phyloP scores from a whole-genome alignment of 371 early-diverging fungal species.

The Racocetra persica region DNA sequence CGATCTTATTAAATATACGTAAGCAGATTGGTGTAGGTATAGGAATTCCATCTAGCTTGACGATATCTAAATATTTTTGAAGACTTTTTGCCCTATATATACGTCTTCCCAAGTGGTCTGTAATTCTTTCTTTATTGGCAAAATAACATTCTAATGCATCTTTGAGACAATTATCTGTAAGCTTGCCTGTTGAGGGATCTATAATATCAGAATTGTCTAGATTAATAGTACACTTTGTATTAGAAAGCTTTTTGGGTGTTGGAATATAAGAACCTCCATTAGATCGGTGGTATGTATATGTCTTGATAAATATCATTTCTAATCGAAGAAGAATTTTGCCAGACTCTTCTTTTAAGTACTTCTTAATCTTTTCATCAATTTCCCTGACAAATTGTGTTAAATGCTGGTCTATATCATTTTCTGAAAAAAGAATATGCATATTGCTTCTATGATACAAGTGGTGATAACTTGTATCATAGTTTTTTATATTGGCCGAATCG shows the following conservation, averaged over 20 bases:
- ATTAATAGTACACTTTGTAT: constrained; percentile 32
- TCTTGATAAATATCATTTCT: constrained; percentile 32
- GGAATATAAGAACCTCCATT: constrained; percentile 15
- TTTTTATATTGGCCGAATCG: no score
- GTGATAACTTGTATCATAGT: no score
- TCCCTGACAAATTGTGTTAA: no score
- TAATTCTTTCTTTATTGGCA: background rate
- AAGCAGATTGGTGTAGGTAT: constrained; percentile 22
- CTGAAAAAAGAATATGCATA: no score
- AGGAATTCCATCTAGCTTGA: constrained; percentile 18
- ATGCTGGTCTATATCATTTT: no score
- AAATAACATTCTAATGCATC: constrained; percentile 1
- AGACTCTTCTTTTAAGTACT: constrained; percentile 13
- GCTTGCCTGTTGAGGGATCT: no score
- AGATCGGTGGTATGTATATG: constrained; percentile 4
- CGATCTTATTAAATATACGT: constrained; percentile 15
- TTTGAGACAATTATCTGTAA: constrained; percentile 27
- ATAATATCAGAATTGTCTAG: no score
- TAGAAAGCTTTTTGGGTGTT: constrained; percentile 28
- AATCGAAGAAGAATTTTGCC: background rate
- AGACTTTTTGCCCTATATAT: no score
- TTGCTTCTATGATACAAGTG: no score
- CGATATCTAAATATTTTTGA: constrained; percentile 8
- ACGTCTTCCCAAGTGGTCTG: no score
- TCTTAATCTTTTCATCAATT: constrained; percentile 26